phyloP scores from a whole-genome alignment of 345 rosid genomes.

The Rhodamnia argentea region DNA sequence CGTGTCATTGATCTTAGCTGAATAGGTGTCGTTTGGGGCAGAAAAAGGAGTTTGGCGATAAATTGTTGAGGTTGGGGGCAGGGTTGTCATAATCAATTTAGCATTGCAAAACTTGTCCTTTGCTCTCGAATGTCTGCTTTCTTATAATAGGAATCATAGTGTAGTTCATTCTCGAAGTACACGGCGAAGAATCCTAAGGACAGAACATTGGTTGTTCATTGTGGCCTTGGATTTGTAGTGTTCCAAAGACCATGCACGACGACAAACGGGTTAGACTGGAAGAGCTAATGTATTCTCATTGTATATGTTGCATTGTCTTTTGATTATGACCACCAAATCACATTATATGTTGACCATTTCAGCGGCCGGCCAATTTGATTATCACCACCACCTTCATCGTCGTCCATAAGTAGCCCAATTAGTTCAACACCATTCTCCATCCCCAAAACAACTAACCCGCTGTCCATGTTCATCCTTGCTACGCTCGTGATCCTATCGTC shows the following conservation, averaged over 20 bases:
- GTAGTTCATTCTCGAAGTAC: background rate
- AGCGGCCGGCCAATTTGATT: background rate
- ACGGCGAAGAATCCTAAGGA: too few relatives aligned
- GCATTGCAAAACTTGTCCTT: background rate
- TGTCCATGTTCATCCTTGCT: background rate
- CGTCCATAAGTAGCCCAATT: background rate
- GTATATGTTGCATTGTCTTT: too few relatives aligned
- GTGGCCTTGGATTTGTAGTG: too few relatives aligned
- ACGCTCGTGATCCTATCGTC: constrained; percentile 6
- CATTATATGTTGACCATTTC: background rate
- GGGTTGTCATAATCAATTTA: background rate
- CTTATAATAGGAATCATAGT: background rate
- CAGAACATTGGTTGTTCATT: too few relatives aligned
- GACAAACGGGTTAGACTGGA: too few relatives aligned
- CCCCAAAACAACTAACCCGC: too few relatives aligned
- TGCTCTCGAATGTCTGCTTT: background rate
- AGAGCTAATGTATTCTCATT: too few relatives aligned
- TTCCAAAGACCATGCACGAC: too few relatives aligned
- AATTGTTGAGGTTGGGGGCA: background rate
- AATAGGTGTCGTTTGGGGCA: too few relatives aligned
- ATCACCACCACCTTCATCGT: background rate
- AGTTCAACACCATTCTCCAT: background rate
- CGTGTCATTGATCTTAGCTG: too few relatives aligned
- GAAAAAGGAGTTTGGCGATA: too few relatives aligned
- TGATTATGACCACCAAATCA: too few relatives aligned